Evolutionary conservation across 768 basidiomycete genomes (phyloP).

Genomic region (Leccinum ochraceum): DNA sequence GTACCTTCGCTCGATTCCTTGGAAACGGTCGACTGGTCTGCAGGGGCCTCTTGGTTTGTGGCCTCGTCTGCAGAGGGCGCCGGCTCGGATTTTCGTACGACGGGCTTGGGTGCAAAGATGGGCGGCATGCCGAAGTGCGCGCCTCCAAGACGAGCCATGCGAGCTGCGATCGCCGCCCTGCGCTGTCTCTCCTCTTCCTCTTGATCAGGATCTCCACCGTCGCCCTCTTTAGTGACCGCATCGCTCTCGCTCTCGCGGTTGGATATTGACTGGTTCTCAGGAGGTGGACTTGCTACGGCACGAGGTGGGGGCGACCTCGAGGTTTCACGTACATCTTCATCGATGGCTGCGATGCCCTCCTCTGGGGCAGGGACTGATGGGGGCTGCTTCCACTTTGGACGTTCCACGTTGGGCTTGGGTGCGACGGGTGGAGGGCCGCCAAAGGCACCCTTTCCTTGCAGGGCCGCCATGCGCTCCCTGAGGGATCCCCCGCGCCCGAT

Average conservation of each 20-base stretch:
- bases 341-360: conserved; percentile 22
- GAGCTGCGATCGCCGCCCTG: conserved; percentile 84
- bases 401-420: conserved; percentile 53
- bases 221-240: conserved; percentile 21
- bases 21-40: conserved; percentile 7
- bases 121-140: conserved; percentile 82
- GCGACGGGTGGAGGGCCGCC: conserved; percentile 55
- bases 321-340: conserved; percentile 24
- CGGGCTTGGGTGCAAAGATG: conserved; percentile 60
- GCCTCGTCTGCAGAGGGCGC: conserved; percentile 20
- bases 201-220: conserved; percentile 42
- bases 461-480: conserved; percentile 93
- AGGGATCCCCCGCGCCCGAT: conserved; percentile 80
- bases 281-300: conserved; percentile 16
- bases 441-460: conserved; percentile 83
- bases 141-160: conserved; percentile 92
- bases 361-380: conserved; percentile 49
- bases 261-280: conserved; percentile 14
- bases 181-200: conserved; percentile 73
- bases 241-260: conserved; percentile 36
- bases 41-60: conserved; percentile 22
- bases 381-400: conserved; percentile 88
- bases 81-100: conserved; percentile 32
- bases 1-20: conserved; percentile 25
- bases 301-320: conserved; percentile 40